A percentile compares a stretch with the other conserved stretches of the same genome.
These are phyloP conservation scores for Eucalyptus viminalis DNA, from an alignment of 345 rosid genomes.

Conservation along the genomic window DNA sequence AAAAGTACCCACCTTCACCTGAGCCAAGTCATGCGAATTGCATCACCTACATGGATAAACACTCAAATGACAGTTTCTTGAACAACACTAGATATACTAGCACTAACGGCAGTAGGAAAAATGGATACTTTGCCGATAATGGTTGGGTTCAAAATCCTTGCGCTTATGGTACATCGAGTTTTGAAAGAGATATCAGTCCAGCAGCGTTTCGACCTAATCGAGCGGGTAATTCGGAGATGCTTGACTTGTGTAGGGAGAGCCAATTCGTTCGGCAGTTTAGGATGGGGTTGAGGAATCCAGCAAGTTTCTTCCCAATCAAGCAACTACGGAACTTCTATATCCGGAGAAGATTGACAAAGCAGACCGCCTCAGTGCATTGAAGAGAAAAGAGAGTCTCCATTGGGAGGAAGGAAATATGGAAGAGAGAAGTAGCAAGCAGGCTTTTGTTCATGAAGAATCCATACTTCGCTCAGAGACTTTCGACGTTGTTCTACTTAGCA, in stretches of 20 bases:
- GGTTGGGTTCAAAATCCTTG: background rate
- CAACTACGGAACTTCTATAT: background rate
- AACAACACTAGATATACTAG: background rate
- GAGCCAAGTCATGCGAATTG: background rate
- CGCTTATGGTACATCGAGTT: background rate
- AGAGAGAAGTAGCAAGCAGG: background rate
- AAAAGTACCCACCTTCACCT: conserved; percentile 35
- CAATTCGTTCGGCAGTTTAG: background rate
- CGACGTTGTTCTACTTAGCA: background rate
- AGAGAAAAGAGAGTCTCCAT: background rate
- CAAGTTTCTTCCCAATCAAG: background rate
- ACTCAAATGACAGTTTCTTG: background rate
- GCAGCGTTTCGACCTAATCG: background rate
- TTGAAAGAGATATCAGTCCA: background rate
- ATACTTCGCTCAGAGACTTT: background rate
- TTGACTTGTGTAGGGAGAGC: background rate
- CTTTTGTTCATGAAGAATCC: background rate
- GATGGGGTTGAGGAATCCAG: background rate
- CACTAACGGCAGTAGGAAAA: background rate
- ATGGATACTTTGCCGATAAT: background rate
- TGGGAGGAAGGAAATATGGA: background rate
- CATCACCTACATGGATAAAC: background rate
- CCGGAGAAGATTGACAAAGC: background rate
- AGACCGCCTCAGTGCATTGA: background rate
- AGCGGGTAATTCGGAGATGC: background rate